Evolutionary conservation across 225 moss, liverwort and hornwort genomes (phyloP), one percentile per base, ranked within the genome.

Genomic region (Lunularia cruciata): DNA sequence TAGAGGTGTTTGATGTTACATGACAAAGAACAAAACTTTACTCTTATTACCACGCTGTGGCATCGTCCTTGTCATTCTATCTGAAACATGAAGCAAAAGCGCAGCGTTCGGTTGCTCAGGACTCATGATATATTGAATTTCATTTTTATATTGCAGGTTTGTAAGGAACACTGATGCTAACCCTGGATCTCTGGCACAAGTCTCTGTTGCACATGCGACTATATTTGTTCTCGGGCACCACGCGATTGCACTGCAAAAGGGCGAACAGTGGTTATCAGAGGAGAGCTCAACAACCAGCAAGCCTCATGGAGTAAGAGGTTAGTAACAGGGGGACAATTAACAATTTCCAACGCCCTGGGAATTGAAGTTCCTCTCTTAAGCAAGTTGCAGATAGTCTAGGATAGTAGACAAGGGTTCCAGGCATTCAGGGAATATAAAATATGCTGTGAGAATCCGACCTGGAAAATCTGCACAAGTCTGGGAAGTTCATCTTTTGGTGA

Each of bases 101-200:
- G n/a, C n/a, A n/a, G n/a, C n/a, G n/a, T n/a, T n/a, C n/a, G n/a
- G n/a, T n/a, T n/a, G n/a, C n/a, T n/a, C n/a, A n/a, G n/a, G n/a
- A n/a, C n/a, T n/a, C n/a, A n/a, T n/a, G n/a, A n/a, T n/a, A n/a
- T n/a, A n/a, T n/a, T n/a, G n/a, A n/a, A n/a, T n/a, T n/a, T n/a
- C n/a, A n/a, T n/a, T n/a, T n/a, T n/a, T n/a, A n/a, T n/a, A n/a
- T n/a, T n/a, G n/a, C n/a, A n/a, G n/a, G n/a, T n/a, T n/a, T n/a
- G n/a, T n/a, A n/a, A n/a, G n/a, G n/a, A n/a, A n/a, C n/a, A n/a
- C 5, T 13, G 30, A 15, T 39, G 0, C 59, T 58, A 70, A 95
- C 95, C 88, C 84, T 75, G 86, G 88, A 81, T 95, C 90, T 78
- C 92, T 84, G 31, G 95, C 83, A 75, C 95, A 96, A 20, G 92